These are phyloP conservation scores for Agastache rugosa DNA, from an alignment of 257 asterid genomes.

Conservation along the genomic window DNA sequence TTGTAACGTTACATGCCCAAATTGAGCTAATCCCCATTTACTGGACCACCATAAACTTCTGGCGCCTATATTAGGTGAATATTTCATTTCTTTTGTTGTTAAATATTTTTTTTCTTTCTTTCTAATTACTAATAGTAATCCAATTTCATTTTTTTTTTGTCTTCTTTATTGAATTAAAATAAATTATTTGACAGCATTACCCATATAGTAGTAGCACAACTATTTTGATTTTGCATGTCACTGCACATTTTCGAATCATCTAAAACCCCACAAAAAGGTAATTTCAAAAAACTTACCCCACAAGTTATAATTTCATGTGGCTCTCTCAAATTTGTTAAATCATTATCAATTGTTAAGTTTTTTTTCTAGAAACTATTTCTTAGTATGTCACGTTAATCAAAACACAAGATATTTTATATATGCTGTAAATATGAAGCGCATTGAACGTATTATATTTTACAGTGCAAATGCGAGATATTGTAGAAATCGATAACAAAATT, in stretches of 20 bases:
- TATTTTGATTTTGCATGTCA: background rate
- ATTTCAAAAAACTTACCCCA: background rate
- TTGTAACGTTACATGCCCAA: conserved; percentile 24
- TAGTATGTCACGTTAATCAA: background rate
- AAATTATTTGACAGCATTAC: background rate
- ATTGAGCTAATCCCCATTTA: conserved; percentile 23
- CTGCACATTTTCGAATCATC: background rate
- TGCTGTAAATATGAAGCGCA: background rate
- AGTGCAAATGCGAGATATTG: background rate
- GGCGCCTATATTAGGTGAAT: conserved; percentile 7
- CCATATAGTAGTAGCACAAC: background rate
- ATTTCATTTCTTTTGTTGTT: background rate
- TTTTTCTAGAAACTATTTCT: background rate
- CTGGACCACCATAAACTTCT: conserved; percentile 26
- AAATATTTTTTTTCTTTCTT: background rate
- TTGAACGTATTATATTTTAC: background rate
- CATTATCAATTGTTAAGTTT: background rate
- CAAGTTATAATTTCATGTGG: background rate
- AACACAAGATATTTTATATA: background rate
- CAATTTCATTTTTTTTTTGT: background rate
- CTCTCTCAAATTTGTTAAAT: background rate
- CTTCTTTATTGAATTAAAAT: background rate
- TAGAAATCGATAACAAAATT: background rate
- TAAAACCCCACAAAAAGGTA: background rate
- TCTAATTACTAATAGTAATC: background rate